These are phyloP conservation scores for Aspergillus intermedius DNA, from an alignment of 2,329 filamentous ascomycete species.

Conservation along the genomic window DNA sequence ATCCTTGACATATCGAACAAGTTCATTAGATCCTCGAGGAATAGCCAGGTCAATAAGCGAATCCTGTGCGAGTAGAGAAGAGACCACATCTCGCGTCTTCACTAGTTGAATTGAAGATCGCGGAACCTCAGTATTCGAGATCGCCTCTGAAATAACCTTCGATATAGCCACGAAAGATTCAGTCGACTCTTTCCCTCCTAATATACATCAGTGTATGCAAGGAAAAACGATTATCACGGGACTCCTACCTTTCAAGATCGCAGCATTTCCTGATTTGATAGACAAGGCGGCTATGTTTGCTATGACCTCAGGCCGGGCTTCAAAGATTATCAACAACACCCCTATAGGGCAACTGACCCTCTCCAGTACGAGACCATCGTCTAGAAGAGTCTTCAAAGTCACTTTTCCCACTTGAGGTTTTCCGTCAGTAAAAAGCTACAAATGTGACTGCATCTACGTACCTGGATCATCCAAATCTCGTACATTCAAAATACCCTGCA, in stretches of 20 bases:
- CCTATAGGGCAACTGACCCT: slow-evolving; percentile 91
- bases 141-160: slow-evolving; percentile 70
- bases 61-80: slow-evolving; percentile 78
- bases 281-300: slow-evolving; percentile 94
- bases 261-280: slow-evolving; percentile 94
- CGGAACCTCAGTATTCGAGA: slow-evolving; percentile 67
- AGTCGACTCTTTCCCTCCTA: slow-evolving; percentile 86
- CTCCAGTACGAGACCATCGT: slow-evolving; percentile 78
- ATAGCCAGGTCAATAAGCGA: slow-evolving; percentile 91
- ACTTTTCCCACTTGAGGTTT: slow-evolving; percentile 66
- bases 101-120: slow-evolving; percentile 88
- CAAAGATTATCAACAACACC: slow-evolving; percentile 96
- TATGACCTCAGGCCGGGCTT: slow-evolving; percentile 94
- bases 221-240: neutral
- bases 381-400: slow-evolving; percentile 74
- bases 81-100: slow-evolving; percentile 83
- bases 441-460: slow-evolving; percentile 42
- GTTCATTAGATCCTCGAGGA: slow-evolving; percentile 81
- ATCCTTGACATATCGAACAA: slow-evolving; percentile 83
- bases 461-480: slow-evolving; percentile 75
- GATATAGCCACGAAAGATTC: slow-evolving; percentile 93
- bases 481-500: slow-evolving; percentile 89
- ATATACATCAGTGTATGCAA: slow-evolving; percentile 2
- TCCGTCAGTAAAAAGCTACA: slow-evolving; percentile 8
- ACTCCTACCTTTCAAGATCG: slow-evolving; percentile 74